A percentile compares a stretch with the other conserved stretches of the same genome.
These are phyloP conservation scores for Cardamine resedifolia DNA, from an alignment of 345 rosid genomes.

Conservation along the genomic window DNA sequence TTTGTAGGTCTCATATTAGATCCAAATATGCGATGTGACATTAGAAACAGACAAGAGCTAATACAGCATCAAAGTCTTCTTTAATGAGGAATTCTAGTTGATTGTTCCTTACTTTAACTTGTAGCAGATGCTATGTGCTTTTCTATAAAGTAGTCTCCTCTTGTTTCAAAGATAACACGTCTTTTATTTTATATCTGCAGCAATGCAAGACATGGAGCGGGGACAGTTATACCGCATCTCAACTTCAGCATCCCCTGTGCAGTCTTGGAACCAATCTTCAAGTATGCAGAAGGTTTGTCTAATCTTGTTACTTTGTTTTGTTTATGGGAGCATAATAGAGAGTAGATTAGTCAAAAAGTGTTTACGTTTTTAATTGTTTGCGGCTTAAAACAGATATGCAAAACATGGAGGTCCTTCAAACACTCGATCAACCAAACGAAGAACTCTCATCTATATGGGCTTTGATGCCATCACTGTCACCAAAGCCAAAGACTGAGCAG, in stretches of 20 bases:
- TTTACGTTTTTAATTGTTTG: not conserved
- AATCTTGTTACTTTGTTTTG: constrained; percentile 7
- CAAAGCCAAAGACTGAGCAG: constrained; percentile 42
- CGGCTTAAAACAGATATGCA: constrained; percentile 51
- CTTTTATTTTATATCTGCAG: constrained; percentile 43
- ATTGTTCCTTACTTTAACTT: not conserved
- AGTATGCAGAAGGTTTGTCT: constrained; percentile 69
- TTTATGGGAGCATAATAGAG: not conserved
- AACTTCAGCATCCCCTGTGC: constrained; percentile 96
- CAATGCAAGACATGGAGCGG: constrained; percentile 90
- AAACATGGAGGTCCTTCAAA: constrained; percentile 48
- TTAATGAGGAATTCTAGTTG: not conserved
- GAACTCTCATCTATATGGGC: constrained; percentile 76
- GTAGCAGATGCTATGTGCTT: constrained; percentile 3
- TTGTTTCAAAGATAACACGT: not conserved
- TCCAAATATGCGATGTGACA: not conserved
- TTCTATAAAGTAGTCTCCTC: constrained; percentile 10
- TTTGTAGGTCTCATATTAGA: not conserved
- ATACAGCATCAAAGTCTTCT: not conserved
- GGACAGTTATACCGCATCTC: constrained; percentile 82
- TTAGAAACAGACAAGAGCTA: not conserved
- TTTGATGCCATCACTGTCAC: constrained; percentile 70
- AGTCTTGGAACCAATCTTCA: constrained; percentile 67
- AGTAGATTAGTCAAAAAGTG: not conserved
- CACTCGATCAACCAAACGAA: constrained; percentile 66